These are phyloP conservation scores for Podila clonocystis DNA, from an alignment of 192 early-diverging fungal species.

Conservation along the genomic window DNA sequence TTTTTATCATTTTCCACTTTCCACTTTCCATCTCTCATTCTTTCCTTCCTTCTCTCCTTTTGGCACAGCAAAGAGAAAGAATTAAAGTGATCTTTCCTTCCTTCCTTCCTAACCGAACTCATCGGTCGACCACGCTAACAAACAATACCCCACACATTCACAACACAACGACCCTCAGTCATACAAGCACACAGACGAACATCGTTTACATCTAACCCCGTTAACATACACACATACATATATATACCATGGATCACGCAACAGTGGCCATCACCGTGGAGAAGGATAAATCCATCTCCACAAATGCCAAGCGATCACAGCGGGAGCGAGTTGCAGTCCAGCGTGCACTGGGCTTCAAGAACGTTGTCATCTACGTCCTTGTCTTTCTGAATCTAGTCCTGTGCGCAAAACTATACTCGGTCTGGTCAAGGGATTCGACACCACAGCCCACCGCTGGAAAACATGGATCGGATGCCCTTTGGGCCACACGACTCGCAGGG, in stretches of 20 bases:
- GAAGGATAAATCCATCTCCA: slow-evolving; percentile 18
- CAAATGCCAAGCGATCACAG: slow-evolving; percentile 13
- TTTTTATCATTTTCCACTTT: too few relatives aligned
- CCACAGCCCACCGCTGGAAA: neutral
- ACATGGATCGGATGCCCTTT: neutral
- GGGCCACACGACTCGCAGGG: neutral
- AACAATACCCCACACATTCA: too few relatives aligned
- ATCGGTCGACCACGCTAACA: too few relatives aligned
- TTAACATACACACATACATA: too few relatives aligned
- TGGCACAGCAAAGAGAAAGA: too few relatives aligned
- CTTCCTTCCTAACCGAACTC: too few relatives aligned
- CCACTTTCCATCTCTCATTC: too few relatives aligned
- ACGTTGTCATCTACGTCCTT: slow-evolving; percentile 33
- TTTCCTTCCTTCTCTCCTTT: too few relatives aligned
- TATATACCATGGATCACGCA: neutral
- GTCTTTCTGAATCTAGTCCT: slow-evolving; percentile 30
- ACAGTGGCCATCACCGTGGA: slow-evolving; percentile 32
- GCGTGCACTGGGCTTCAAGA: slow-evolving; percentile 33
- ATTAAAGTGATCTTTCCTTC: too few relatives aligned
- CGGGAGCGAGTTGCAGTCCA: slow-evolving; percentile 7
- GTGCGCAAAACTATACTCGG: slow-evolving; percentile 24
- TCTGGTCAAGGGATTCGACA: slow-evolving; percentile 11
- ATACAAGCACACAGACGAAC: too few relatives aligned
- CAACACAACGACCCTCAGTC: too few relatives aligned
- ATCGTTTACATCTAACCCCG: too few relatives aligned